Evolutionary conservation across 352 stramenopile species (phyloP), one percentile per base, ranked within the genome.

Genomic region (Blastocystis sp.): DNA sequence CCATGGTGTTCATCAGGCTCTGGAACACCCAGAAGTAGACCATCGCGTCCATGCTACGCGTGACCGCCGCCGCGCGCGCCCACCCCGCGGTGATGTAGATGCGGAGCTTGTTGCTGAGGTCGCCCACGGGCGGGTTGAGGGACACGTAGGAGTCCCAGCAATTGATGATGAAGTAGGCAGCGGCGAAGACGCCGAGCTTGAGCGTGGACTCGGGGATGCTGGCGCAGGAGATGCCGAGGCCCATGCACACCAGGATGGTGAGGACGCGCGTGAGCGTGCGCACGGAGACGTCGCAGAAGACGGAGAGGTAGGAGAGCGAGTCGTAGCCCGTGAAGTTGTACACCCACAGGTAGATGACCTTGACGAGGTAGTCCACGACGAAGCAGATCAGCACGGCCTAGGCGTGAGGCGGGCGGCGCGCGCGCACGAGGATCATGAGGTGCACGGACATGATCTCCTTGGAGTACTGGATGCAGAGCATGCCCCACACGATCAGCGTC

Each of bases 11-110:
- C 64, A 88, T 79, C 9, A 88, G 78, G 52, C 64, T 79, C 9
- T 78, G 57, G 78, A 88, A 88, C 7, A 88, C 68, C 64, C 64
- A 79, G 78, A 88, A 88, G 60, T 88, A 88, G 21, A 88, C 68
- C 64, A 88, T 34, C 43, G 78, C 54, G 45, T 88, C 78, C 64
- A 88, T 54, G 28, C 74, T 84, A 42, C 38, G 17, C 4, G 17
- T 40, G 28, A 69, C 1, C 1, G 17, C 19, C 6, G 7, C 7
- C 40, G 2, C 24, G 60, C 45, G 14, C 6, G 6, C 6, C 3
- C 57, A 84, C 74, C 74, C 74, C 28, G 74, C 74, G 10, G 74
- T 84, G n/a, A 84, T 28, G 74, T 84, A 84, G 21, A 84, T 48
- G 28, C 74, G 74, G 9, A 57, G 9, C 45, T 84, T 68, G 28